Evolutionary conservation across 805 yeast genomes (phyloP), one percentile per base, ranked within the genome.

Genomic region (Yamadazyma endophytica): DNA sequence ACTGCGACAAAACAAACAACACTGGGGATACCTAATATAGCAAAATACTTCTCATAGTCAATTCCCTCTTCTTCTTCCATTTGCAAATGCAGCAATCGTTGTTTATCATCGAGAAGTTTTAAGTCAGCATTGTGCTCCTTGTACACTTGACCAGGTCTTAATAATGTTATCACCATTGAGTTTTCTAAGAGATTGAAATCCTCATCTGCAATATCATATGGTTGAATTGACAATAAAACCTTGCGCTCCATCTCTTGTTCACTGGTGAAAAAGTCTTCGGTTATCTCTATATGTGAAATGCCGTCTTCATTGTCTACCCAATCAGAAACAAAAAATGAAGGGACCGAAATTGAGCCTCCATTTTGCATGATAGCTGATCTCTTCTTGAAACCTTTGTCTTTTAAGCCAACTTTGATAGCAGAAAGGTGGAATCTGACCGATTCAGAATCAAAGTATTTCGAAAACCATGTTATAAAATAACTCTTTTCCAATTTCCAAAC

Each of bases 391-490:
- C 89, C 89, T 55, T 77, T 75, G 11, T 73, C 77, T 20, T 50
- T 51, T 1, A 64, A 50, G 13, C 67, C 52, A 46, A 81, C 88
- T 49, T 70, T 75, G 20, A 83, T 70, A 43, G 73, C 77, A 2
- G 82, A 77, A 37, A 80, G 64, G 52, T 83, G 92, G 20, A 85
- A 43, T 45, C 74, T 74, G 7, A 84, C 88, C 17, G 75, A 72
- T 28, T 73, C 62, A 15, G 75, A 82, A 3, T 62, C 71, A 47
- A 85, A 87, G 52, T 62, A 80, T 29, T 71, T 67, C 2, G 90
- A 70, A 57, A 65, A 87, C 96, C 96, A 87, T 7, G 90, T 79
- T 31, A 84, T 56, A 48, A 88, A 87, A 46, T 84, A 82, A 1
- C 84, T 74, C 33, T 69, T 58, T 19, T 72, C 95, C 36, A 73